Evolutionary conservation across 495 filamentous ascomycete species (phyloP).

Genomic region (Aspergillus kassunensis): DNA sequence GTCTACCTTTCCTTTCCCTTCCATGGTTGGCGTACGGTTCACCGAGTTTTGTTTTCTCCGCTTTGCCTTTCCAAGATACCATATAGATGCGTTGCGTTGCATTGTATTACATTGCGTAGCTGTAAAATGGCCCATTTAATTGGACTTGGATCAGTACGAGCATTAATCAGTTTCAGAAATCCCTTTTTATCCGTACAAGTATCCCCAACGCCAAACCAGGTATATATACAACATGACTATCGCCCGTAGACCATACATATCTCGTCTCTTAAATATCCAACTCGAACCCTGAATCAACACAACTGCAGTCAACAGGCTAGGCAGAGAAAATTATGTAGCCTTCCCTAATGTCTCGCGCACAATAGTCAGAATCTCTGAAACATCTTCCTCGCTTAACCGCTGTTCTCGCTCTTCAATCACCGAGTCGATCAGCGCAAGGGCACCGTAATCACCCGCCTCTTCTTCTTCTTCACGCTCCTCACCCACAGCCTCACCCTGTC

Average conservation of each 20-base stretch:
- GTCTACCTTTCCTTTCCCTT: too few relatives aligned
- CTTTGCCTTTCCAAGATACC: conserved; percentile 10
- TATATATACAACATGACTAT: too few relatives aligned
- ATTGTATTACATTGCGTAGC: too few relatives aligned
- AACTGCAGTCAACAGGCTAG: too few relatives aligned
- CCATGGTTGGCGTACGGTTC: conserved; percentile 9
- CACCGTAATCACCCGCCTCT: conserved; percentile 33
- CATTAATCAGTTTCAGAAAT: too few relatives aligned
- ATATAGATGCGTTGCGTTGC: conserved; percentile 5
- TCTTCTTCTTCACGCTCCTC: conserved; percentile 23
- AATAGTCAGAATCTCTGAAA: conserved; percentile 30
- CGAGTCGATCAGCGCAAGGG: conserved; percentile 37
- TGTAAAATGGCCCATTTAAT: conserved; percentile 5
- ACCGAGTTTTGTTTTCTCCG: neutral
- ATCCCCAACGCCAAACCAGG: neutral
- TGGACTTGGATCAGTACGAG: too few relatives aligned
- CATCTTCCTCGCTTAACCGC: conserved; percentile 36
- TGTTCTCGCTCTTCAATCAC: conserved; percentile 45
- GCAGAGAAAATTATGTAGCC: neutral
- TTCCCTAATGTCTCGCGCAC: conserved; percentile 33
- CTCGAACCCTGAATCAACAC: too few relatives aligned
- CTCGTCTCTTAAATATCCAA: too few relatives aligned
- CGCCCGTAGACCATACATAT: too few relatives aligned
- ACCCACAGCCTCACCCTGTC: conserved; percentile 13
- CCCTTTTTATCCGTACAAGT: neutral